These are phyloP conservation scores for Capsella rubella DNA, from an alignment of 441 rosid species.

Conservation along the genomic window DNA sequence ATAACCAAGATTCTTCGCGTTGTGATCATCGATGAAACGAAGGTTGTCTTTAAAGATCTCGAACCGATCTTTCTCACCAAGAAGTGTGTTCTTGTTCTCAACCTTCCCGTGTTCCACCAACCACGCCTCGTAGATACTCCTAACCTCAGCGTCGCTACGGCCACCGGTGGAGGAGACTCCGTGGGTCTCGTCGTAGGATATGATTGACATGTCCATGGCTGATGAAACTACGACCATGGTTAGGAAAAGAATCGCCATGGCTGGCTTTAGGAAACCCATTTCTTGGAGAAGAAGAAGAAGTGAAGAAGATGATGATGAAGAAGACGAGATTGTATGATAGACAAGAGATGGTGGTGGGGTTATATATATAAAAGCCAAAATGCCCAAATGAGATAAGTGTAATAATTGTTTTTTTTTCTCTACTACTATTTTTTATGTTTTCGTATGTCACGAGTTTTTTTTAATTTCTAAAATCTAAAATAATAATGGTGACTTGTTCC, in stretches of 20 bases:
- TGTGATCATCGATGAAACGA: slow-evolving; percentile 77
- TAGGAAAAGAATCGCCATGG: slow-evolving; percentile 48
- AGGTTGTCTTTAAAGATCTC: slow-evolving; percentile 85
- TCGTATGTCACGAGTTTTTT: not conserved
- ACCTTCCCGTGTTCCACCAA: slow-evolving; percentile 67
- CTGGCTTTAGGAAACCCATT: slow-evolving; percentile 52
- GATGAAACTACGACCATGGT: slow-evolving; percentile 54
- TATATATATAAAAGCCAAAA: slow-evolving; percentile 22
- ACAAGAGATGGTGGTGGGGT: slow-evolving; percentile 36
- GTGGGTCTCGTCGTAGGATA: slow-evolving; percentile 68
- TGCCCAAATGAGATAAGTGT: slow-evolving; percentile 21
- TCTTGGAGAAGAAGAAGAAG: slow-evolving; percentile 3
- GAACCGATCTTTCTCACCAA: slow-evolving; percentile 81
- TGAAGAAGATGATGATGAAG: slow-evolving; percentile 10
- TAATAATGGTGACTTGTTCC: slow-evolving; percentile 26
- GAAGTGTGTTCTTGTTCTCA: slow-evolving; percentile 57
- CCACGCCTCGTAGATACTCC: slow-evolving; percentile 76
- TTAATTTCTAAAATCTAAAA: slow-evolving; percentile 15
- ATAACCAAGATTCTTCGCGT: slow-evolving; percentile 59
- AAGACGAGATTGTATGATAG: slow-evolving; percentile 27
- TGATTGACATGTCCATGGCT: slow-evolving; percentile 80
- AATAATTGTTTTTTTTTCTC: not conserved
- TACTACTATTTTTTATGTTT: not conserved
- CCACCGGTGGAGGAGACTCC: slow-evolving; percentile 40
- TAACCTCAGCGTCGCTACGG: slow-evolving; percentile 70